Percentiles rank a stretch among this genome's conserved stretches.
These are phyloP conservation scores for Debaryomycetaceae sp. DNA, from an alignment of 1,139 yeast species.

Conservation along the genomic window DNA sequence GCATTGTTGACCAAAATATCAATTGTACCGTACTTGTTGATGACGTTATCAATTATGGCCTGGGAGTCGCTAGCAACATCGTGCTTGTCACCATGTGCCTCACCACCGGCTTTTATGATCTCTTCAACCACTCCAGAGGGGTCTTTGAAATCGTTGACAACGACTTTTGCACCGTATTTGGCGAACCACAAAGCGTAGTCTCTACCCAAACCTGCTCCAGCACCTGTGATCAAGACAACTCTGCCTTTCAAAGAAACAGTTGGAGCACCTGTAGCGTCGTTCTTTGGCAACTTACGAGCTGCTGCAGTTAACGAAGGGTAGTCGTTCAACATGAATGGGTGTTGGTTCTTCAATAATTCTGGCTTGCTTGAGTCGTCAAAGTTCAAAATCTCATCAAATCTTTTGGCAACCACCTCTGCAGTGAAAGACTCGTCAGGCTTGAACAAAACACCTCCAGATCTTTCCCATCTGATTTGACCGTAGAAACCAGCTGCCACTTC, in stretches of 20 bases:
- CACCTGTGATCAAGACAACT: conserved; percentile 92
- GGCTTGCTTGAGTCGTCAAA: conserved; percentile 57
- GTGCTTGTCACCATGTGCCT: conserved; percentile 79
- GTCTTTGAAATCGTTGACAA: conserved; percentile 84
- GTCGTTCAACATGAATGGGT: conserved; percentile 65
- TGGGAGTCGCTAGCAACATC: conserved; percentile 79
- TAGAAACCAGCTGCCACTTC: conserved; percentile 95
- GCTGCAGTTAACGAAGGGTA: conserved; percentile 52
- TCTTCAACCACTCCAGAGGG: conserved; percentile 76
- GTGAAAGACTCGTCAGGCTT: conserved; percentile 76
- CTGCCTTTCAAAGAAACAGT: conserved; percentile 64
- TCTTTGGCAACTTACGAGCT: conserved; percentile 52
- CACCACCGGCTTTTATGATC: conserved; percentile 72
- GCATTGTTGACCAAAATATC: conserved; percentile 91
- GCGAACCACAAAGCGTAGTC: conserved; percentile 86
- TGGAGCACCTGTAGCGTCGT: conserved; percentile 54
- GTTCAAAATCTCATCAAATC: conserved; percentile 61
- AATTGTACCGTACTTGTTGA: conserved; percentile 75
- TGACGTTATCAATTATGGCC: conserved; percentile 74
- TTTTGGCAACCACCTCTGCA: conserved; percentile 78
- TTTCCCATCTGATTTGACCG: conserved; percentile 93
- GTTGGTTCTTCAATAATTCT: conserved; percentile 52
- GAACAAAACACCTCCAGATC: conserved; percentile 82
- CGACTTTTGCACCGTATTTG: conserved; percentile 91
- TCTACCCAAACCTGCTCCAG: conserved; percentile 93